Percentiles rank a stretch among this genome's conserved stretches.
Conservation (phyloP, 805 yeast genomes). For the Starmerella tilneyi region DNA sequence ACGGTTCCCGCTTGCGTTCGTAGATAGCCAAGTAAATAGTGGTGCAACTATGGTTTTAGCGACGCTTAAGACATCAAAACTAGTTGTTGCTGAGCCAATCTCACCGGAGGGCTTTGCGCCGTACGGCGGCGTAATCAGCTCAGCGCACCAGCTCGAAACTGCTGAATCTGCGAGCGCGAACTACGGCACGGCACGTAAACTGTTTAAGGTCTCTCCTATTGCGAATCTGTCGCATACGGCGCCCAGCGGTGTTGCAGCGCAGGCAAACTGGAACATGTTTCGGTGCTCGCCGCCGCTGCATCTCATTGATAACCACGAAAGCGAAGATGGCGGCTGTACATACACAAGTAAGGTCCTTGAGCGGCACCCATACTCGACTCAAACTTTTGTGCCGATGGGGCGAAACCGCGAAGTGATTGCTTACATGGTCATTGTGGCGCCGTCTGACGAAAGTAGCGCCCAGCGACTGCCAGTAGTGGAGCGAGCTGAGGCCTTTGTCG, state of each 20-base stretch:
- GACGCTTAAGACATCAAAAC: slow-evolving; percentile 12
- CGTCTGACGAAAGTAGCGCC: slow-evolving; percentile 28
- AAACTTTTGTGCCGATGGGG: slow-evolving; percentile 90
- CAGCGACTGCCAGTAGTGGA: slow-evolving; percentile 43
- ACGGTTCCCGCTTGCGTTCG: neutral
- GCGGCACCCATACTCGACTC: slow-evolving; percentile 81
- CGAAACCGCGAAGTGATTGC: slow-evolving; percentile 39
- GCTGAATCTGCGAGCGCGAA: slow-evolving; percentile 51
- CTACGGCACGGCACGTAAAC: slow-evolving; percentile 85
- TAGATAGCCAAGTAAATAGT: no score
- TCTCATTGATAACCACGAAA: slow-evolving; percentile 32
- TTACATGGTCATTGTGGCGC: slow-evolving; percentile 74
- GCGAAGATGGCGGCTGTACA: slow-evolving; percentile 19
- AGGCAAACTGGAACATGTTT: slow-evolving; percentile 73
- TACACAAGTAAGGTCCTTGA: slow-evolving; percentile 65
- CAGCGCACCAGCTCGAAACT: slow-evolving; percentile 55
- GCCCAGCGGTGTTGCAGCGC: slow-evolving; percentile 29
- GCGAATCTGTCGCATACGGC: neutral
- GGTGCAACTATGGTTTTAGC: slow-evolving; percentile 19
- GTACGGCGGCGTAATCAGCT: slow-evolving; percentile 70
- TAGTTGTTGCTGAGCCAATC: slow-evolving; percentile 42
- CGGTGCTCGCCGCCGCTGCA: slow-evolving; percentile 70
- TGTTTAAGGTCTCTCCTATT: slow-evolving; percentile 62
- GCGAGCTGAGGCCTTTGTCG: slow-evolving; percentile 55
- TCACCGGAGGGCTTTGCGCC: slow-evolving; percentile 57